Percentiles rank a stretch among this genome's conserved stretches.
phyloP scores from a whole-genome alignment of 163 green algal species.

The Scenedesmus sp. region DNA sequence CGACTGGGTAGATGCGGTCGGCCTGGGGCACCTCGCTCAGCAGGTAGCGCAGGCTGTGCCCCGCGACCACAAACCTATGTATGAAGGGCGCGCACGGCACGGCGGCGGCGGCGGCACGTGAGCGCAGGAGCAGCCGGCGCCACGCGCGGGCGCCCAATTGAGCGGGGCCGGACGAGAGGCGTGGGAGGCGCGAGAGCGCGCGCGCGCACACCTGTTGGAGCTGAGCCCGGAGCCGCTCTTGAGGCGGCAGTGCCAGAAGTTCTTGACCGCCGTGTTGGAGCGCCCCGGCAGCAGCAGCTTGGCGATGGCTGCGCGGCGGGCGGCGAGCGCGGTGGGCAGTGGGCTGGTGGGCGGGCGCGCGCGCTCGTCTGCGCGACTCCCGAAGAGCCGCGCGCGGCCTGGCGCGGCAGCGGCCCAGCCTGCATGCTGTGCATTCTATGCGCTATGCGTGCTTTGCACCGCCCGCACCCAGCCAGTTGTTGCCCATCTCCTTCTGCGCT shows the following conservation, averaged over 20 bases:
- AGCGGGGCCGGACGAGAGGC: background rate
- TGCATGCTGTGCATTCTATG: background rate
- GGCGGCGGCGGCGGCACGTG: background rate
- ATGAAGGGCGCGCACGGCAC: too few relatives aligned
- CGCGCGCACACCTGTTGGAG: constrained; percentile 29
- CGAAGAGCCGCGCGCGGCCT: too few relatives aligned
- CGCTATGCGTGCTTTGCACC: too few relatives aligned
- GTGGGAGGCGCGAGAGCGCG: background rate
- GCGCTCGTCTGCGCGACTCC: too few relatives aligned
- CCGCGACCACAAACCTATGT: constrained; percentile 41
- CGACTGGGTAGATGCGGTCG: constrained; percentile 25
- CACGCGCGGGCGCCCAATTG: background rate
- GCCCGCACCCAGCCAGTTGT: constrained; percentile 49
- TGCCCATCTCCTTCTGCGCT: constrained; percentile 40
- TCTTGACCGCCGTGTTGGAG: constrained; percentile 50
- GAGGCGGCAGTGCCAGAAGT: constrained; percentile 48
- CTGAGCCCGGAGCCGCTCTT: constrained; percentile 36
- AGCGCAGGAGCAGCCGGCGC: background rate
- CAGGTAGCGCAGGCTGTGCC: constrained; percentile 23
- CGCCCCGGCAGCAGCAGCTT: constrained; percentile 44
- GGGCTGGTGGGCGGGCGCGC: too few relatives aligned
- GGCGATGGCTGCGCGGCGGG: constrained; percentile 36
- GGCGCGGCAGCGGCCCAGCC: too few relatives aligned
- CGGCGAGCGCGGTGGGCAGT: background rate
- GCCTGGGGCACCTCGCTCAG: constrained; percentile 40